phyloP scores from a whole-genome alignment of 2,329 filamentous ascomycete genomes.

The Calonectria naviculata region DNA sequence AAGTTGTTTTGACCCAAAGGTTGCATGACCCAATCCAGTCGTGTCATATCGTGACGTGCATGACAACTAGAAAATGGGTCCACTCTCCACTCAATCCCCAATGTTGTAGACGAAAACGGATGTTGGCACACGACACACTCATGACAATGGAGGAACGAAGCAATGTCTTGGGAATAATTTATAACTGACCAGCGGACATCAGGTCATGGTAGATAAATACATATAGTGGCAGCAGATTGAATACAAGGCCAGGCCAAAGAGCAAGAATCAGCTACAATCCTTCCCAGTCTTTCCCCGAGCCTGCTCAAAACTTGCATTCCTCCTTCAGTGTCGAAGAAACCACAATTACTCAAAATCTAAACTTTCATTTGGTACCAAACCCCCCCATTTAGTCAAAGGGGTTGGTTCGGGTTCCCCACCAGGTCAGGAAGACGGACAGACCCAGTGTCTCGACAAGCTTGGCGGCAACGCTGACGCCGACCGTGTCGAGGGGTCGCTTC shows the following conservation, averaged over 20 bases:
- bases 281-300: background rate
- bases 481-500: conserved; percentile 90
- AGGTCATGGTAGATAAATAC: background rate
- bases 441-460: conserved; percentile 95
- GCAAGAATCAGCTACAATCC: background rate
- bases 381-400: conserved; percentile 78
- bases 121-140: background rate
- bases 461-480: conserved; percentile 85
- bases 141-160: too few species aligned
- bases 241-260: background rate
- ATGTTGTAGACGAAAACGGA: background rate
- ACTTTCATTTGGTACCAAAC: background rate
- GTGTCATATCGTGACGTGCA: background rate
- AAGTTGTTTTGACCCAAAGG: background rate
- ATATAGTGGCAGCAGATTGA: background rate
- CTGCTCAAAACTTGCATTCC: background rate
- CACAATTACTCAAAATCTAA: background rate
- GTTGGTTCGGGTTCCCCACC: conserved; percentile 97
- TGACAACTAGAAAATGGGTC: background rate
- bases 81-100: background rate
- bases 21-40: background rate
- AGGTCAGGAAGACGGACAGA: conserved; percentile 91
- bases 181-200: background rate
- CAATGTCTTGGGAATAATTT: background rate
- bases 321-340: background rate